These are phyloP conservation scores for Colletotrichum sp. DNA, from an alignment of 2,329 filamentous ascomycete genomes.

Conservation along the genomic window DNA sequence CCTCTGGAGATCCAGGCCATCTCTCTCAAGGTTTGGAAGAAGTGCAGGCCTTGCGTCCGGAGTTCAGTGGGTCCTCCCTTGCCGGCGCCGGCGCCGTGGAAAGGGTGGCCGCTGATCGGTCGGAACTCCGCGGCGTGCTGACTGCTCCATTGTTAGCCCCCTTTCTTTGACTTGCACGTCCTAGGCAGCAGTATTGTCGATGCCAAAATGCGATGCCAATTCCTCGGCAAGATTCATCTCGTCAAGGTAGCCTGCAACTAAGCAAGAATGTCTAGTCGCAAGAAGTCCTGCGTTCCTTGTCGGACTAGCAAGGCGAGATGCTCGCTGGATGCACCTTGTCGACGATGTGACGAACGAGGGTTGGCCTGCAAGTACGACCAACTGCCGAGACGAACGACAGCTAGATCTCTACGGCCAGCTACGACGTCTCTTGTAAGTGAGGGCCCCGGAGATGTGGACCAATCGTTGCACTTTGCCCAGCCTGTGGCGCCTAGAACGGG, in stretches of 20 bases:
- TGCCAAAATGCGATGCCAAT: no score
- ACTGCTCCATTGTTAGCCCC: background rate
- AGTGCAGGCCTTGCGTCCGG: background rate
- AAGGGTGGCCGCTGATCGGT: background rate
- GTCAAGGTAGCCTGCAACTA: no score
- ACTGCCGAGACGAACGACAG: background rate
- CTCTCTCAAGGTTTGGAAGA: background rate
- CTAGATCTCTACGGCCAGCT: background rate
- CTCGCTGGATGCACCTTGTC: conserved; percentile 25
- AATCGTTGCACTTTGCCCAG: background rate
- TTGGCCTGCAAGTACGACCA: conserved; percentile 24
- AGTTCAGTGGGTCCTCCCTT: background rate
- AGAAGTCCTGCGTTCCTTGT: conserved; percentile 28
- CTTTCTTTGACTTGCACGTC: background rate
- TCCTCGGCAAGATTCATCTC: no score
- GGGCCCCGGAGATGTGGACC: background rate
- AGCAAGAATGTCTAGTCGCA: background rate
- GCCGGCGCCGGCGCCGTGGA: background rate
- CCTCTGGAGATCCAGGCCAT: background rate
- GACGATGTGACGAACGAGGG: conserved; percentile 23
- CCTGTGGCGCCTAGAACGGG: background rate
- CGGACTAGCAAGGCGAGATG: conserved; percentile 29
- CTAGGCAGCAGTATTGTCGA: background rate
- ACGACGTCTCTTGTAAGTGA: background rate
- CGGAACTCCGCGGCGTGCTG: background rate